Evolutionary conservation across 2,329 filamentous ascomycete species (phyloP), one percentile per base, ranked within the genome.

Genomic region (Daldinia sp.): DNA sequence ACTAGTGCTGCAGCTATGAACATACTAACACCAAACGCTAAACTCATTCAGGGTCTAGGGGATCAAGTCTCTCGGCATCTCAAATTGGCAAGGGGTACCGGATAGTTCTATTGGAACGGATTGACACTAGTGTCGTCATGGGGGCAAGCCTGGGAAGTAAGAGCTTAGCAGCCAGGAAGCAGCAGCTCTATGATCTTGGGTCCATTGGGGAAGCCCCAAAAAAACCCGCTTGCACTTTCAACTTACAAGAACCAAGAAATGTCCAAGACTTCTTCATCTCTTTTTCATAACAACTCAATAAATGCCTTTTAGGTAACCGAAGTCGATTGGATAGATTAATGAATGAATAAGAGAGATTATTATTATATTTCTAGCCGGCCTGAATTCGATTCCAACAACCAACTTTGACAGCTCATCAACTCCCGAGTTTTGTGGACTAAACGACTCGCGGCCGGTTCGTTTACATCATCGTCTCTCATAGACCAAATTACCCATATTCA

Each of bases 111-210:
- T 68, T 65, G 68, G 46, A 44, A 44, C 44, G 59, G 62, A 63
- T 53, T 57, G 20, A 64, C 39, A 46, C 66, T 68, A 69, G 65
- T 71, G 69, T 71, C 69, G 69, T 71, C 69, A 71, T 71, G 69
- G 64, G 64, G 66, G 66, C 63, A 64, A 62, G 60, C 65, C 61
- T 68, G 62, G 62, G 44, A 58, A 41, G 55, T 58, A 46, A 30
- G 54, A 59, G 55, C 55, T 63, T 58, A 30, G 50, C 23, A 65
- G 51, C 30, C 46, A 23, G 18, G 20, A 50, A 28, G 15, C 23
- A 48, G 26, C 46, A 48, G 44, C 26, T 60, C 60, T 48, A 51
- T 57, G 23, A 28, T 41, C 53, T 41, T 54, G 50, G 48, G 18
- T 56, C 35, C 39, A 58, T 65, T 62, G 53, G 46, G 35, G 62